Conservation (phyloP, 441 rosid species). For the Adansonia gregorii region DNA sequence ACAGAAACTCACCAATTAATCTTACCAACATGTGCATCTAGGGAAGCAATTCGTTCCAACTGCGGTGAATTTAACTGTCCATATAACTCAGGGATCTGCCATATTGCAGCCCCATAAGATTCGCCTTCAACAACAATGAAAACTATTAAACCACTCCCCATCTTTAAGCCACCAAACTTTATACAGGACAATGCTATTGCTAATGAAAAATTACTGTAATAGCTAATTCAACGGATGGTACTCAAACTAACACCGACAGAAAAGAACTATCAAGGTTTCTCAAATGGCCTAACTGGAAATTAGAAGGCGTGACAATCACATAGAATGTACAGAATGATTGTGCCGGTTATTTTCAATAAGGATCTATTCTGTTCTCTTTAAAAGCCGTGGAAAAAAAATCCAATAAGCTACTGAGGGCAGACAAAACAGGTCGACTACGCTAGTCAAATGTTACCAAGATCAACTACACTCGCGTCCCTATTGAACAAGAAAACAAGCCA, state of each 20-base stretch:
- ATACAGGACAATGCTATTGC: neutral
- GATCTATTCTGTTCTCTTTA: neutral
- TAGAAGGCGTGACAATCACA: neutral
- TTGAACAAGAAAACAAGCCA: neutral
- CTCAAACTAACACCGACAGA: neutral
- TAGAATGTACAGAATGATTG: neutral
- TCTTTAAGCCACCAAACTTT: neutral
- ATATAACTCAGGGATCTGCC: slow-evolving; percentile 95
- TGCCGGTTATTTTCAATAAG: neutral
- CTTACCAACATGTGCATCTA: slow-evolving; percentile 80
- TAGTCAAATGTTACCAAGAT: neutral
- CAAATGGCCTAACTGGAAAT: neutral
- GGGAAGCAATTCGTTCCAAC: slow-evolving; percentile 77
- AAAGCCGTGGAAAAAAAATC: neutral
- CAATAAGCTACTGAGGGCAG: neutral
- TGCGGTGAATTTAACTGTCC: slow-evolving; percentile 89
- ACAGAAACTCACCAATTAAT: slow-evolving; percentile 64
- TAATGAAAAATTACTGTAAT: neutral
- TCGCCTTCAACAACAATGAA: slow-evolving; percentile 55
- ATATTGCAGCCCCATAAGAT: slow-evolving; percentile 85
- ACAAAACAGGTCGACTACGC: neutral
- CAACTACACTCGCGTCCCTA: neutral
- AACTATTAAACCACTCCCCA: slow-evolving; percentile 25
- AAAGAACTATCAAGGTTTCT: neutral
- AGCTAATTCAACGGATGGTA: neutral